phyloP scores from a whole-genome alignment of 148 eudicot species.

The Nepenthes gracilis region DNA sequence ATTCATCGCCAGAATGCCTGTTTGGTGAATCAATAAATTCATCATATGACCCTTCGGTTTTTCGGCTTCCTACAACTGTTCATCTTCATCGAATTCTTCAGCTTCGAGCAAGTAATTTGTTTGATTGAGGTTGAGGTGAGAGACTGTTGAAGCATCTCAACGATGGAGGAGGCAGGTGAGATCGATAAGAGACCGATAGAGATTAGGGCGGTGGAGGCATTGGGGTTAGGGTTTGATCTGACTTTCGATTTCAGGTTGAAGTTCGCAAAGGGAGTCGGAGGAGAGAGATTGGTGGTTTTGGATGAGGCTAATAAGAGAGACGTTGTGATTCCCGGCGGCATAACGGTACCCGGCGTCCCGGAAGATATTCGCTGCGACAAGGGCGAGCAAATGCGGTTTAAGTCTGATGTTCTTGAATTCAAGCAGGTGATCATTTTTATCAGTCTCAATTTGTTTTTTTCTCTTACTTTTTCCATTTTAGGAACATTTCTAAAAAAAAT shows the following conservation, averaged over 20 bases:
- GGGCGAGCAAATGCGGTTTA: slow-evolving; percentile 81
- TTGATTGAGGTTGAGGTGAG: too few species aligned
- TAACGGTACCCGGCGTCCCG: slow-evolving; percentile 43
- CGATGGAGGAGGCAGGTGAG: not conserved
- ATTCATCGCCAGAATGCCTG: too few species aligned
- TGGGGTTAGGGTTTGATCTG: not conserved
- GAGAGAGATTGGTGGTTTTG: slow-evolving; percentile 1
- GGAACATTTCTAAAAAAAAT: too few species aligned
- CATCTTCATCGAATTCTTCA: too few species aligned
- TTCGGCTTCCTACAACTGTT: too few species aligned
- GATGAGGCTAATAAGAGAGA: slow-evolving; percentile 24
- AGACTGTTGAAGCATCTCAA: too few species aligned
- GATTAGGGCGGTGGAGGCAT: not conserved
- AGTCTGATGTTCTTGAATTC: slow-evolving; percentile 82
- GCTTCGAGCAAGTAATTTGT: too few species aligned
- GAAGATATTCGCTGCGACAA: slow-evolving; percentile 76
- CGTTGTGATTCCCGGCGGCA: slow-evolving; percentile 50
- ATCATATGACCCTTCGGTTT: too few species aligned
- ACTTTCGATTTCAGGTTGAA: not conserved
- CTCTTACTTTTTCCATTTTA: not conserved
- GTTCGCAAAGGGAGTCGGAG: not conserved
- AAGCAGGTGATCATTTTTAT: slow-evolving; percentile 39
- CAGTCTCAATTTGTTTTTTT: not conserved
- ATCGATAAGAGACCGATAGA: not conserved
- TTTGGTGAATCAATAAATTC: too few species aligned